Evolutionary conservation across 208 protist species (phyloP), one percentile per base, ranked within the genome.

Genomic region (Trypanosoma lewisi): DNA sequence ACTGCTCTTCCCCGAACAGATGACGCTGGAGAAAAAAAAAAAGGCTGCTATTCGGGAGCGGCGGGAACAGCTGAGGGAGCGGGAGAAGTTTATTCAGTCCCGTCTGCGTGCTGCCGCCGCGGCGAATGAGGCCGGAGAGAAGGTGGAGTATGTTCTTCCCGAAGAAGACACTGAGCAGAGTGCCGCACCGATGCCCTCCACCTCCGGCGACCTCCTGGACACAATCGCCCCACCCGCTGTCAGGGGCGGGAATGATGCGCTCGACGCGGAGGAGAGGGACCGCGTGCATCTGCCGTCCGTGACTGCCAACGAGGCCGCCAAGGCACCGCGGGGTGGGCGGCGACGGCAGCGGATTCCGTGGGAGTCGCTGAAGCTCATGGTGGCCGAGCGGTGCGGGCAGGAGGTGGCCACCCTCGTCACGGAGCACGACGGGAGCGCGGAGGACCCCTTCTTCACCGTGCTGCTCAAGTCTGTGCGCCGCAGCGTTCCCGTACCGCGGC

Each of bases 401-500:
- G 71, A 70, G 39, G 80, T 67, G 19, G 61, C 70, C 1, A 97
- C 98, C 41, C 62, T 99, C 0, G 97, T 99, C 0, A 95, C 97
- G 45, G 67, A 97, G 61, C 96, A 98, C 72, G 98, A 99, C 73
- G 92, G 96, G 36, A 99, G 97, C 63, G 78, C 97, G 11, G 59
- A 80, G 16, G 98, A 99, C 76, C 98, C 98, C 6, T 59, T 85
- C 51, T 90, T 99, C 42, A 97, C 99, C 0, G 91, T 99, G 12
- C 59, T 83, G 7, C 71, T 99, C 44, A 99, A 99, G 78, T 70
- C 94, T 48, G 82, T 91, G 39, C 73, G 70, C 23, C 73, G 78
- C 51, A 91, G 70, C 33, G 95, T 99, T 17, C 91, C 97, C 8
- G 98, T 99, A 59, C 98, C 98, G n/a, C 69, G 76, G 28, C 98